Evolutionary conservation across 768 basidiomycete species (phyloP), one percentile per base, ranked within the genome.

Genomic region (Sutorius australiensis): DNA sequence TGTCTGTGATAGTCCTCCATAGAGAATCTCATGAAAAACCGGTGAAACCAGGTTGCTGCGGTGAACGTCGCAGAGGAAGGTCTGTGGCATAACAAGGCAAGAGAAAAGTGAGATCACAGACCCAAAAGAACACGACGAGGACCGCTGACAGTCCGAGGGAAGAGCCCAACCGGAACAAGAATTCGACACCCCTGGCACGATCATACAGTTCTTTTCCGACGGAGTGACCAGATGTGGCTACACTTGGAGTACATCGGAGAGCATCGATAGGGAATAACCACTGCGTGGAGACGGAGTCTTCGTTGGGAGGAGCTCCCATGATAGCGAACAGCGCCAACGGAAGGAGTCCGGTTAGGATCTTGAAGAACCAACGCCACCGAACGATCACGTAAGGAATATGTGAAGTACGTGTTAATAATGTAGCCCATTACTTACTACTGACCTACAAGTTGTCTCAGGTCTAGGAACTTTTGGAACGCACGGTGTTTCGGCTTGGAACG

Each of bases 1-100:
- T 70, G 87, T 90, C 76, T 89, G 87, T 88, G 86, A 62, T 88
- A 87, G 62, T 91, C 87, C 61, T 87, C 83, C 80, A 90, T 81
- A 27, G 89, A 82, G 66, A 81, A 85, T 54, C 91, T 79, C 90
- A 93, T 91, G 68, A 89, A 93, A 69, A 93, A 93, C 12, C 92
- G 80, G 68, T 93, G 92, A 59, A 92, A 91, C 87, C 91, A 93
- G 6, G 87, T 89, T 24, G 90, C 89, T 24, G 92, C 89, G 24
- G 92, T 90, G 62, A 87, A 87, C 74, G 92, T 81, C 13, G 90
- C 89, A 14, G 89, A 84, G 19, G 84, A 83, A 27, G 88, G 87
- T 45, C 91, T 93, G 65, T 51, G 42, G 31, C 61, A 39, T 53
- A 32, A 50, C 55, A 62, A 24, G 47, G 24, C 28, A 28, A 48